Conservation (phyloP, 1,284 basidiomycete species). For the Cystobasidium sp. region DNA sequence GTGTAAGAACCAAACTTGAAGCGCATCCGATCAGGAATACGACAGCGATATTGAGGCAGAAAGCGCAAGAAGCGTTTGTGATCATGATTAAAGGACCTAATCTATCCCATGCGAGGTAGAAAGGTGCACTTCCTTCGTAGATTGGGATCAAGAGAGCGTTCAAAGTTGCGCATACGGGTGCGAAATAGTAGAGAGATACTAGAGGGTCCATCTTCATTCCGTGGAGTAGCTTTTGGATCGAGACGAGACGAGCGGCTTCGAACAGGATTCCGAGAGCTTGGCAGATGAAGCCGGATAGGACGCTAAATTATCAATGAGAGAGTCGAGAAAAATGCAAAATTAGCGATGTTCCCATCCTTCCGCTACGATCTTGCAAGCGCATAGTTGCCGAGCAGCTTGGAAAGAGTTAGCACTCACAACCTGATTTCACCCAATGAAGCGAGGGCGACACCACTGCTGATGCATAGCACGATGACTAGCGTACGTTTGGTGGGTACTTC, state of each 20-base stretch:
- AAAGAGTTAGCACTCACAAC: too few species aligned
- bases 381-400: too few species aligned
- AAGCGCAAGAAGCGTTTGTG: constrained; percentile 60
- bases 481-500: constrained; percentile 53
- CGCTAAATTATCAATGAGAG: too few species aligned
- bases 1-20: constrained; percentile 58
- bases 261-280: constrained; percentile 60
- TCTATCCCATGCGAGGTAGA: constrained; percentile 56
- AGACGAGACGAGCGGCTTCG: constrained; percentile 60
- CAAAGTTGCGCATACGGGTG: constrained; percentile 60
- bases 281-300: constrained; percentile 57
- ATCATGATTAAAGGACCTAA: constrained; percentile 59
- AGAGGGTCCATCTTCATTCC: constrained; percentile 61
- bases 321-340: too few species aligned
- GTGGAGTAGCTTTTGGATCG: constrained; percentile 61
- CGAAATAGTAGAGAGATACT: constrained; percentile 60
- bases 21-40: constrained; percentile 60
- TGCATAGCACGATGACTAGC: constrained; percentile 59
- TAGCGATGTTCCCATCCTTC: too few species aligned
- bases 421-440: constrained; percentile 56
- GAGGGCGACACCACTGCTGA: constrained; percentile 59
- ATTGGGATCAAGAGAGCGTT: constrained; percentile 60
- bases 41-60: constrained; percentile 61
- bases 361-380: too few species aligned
- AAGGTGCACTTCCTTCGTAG: constrained; percentile 60